Base-by-base conservation (phyloP, 306 rosid species). In the Gynostemma pentaphyllum region DNA sequence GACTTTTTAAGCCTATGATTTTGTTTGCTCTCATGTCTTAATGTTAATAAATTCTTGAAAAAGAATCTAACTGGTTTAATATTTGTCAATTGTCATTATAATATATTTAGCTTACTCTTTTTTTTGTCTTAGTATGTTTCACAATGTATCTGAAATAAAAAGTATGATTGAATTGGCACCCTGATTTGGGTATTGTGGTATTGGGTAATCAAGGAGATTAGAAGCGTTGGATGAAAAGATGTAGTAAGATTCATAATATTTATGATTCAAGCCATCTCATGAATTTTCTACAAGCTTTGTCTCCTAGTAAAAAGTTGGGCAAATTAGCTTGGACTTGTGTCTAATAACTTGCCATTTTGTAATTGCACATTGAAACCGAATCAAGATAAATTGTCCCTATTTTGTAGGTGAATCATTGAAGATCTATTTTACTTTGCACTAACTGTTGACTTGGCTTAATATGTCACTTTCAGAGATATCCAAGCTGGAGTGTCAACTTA, bases 401-500 rank as follows among this genome's bases (percentile, higher is more conserved):
- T 40, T 68, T 54, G 36, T 54, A 16, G 26, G 36, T 34, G 4
- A 55, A 32, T 32, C 62, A 30, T 30, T 55, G 62, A 55, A 56
- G 44, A 56, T 29, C 30, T 7, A 13, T 14, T 32, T 18, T 55
- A 1, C 63, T 56, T 56, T 56, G 45, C 45, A 0, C 28, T 9
- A 19, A 56, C 28, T 16, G 18, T 56, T 22, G 34, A 57, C 19
- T 59, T 37, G 47, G 12, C 47, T 59, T 59, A 22, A 22, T 19
- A 49, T 49, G 55, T 45, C 61, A 9, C 59, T 72, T 69, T 13
- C 66, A n/a, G 74, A 92, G 99, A 92, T 76, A 80, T 89, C 70
- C 99, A 88, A 78, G 82, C 90, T 46, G 77, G 88, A 60, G 51
- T 76, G 68, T 86, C 96, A 39, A 84, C 96, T 7, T 88, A 92